Base-by-base conservation (phyloP, 495 filamentous ascomycete genomes). In the Apodospora peruviana region DNA sequence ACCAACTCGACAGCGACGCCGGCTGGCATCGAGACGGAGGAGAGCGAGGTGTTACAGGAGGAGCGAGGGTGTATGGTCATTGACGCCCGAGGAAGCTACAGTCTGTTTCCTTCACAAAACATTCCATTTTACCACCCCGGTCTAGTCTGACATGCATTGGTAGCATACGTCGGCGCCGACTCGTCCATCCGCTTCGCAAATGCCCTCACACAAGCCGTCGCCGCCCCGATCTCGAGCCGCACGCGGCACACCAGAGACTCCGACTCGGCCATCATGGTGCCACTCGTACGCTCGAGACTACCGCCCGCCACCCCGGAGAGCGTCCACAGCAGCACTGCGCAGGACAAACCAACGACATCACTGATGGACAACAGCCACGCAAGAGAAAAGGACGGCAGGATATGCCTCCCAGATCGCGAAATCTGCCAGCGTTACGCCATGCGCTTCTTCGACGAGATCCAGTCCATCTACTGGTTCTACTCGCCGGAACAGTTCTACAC, bases 381-480 rank as follows among this genome's bases (percentile, higher is more conserved):
- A 14, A n/a, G n/a, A n/a, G 7, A 37, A 2, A 19, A 40, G 22
- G 4, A n/a, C 2, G 34, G 9, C 35, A 27, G 12, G 7, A 43
- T 49, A 2, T 49, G 43, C 39, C 40, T 49, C 16, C 47, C 39
- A 2, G 24, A 12, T 11, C 47, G 47, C 47, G 24, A 49, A 21
- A 19, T 49, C 14, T 49, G 47, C 47, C 39, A 49, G 10, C n/a
- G 38, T 27, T 43, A 42, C 39, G 38, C 29, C 21, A 24, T 35
- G 3, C 38, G 38, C 19, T 49, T 49, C 47, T 49, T 49, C 18
- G 22, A 27, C 38, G 47, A 49, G 39, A 36, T 49, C 24, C 47
- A 49, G 19, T 43, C 38, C 25, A 42, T 49, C 25, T 49, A 49
- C 47, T 49, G 47, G 47, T 49, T 49, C 39, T 49, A 43, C 47